Evolutionary conservation across 2,329 filamentous ascomycete species (phyloP), one percentile per base, ranked within the genome.

Genomic region (Xylogone sp.): DNA sequence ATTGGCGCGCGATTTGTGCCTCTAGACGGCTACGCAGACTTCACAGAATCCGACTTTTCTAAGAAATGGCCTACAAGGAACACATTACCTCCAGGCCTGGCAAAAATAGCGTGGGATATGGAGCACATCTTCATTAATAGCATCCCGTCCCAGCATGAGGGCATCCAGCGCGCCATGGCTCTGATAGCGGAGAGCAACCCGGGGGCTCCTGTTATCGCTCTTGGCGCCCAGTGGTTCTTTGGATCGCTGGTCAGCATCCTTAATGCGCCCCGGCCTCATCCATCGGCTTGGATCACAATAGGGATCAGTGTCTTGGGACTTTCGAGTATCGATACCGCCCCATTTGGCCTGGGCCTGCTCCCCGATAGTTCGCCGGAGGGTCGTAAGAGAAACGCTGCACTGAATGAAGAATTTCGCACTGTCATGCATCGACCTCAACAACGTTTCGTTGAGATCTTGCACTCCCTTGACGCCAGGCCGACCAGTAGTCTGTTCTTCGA

Each of bases 211-310:
- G 63, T 78, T 31, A 53, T 79, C 24, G 56, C 75, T 8, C 49
- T 78, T 18, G 65, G 65, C 21, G 75, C 78, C 55, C 62, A 63
- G 2, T 57, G 65, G 3, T 69, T 66, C 46, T 62, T 68, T 46
- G 74, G 70, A 0, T 55, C 65, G 10, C 55, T 67, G 1, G 69
- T 74, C 0, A 65, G 72, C 45, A 53, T 60, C 3, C 59, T 67
- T 42, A 71, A 71, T 70, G 50, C 73, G 62, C 13, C 63, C 56
- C 58, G 75, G 63, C 19, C 76, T 62, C 54, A 55, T 53, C 50
- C 63, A 46, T 13, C 64, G 65, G 18, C 71, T 63, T 61, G 63
- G 12, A 62, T 79, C 53, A 69, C 66, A n/a, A 62, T 77, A 27
- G 67, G 71, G 34, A 57, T 69, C 4, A 51, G 67, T 13, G 65